phyloP scores from a whole-genome alignment of 2,329 filamentous ascomycete genomes.

The Dactylellina cionopaga region DNA sequence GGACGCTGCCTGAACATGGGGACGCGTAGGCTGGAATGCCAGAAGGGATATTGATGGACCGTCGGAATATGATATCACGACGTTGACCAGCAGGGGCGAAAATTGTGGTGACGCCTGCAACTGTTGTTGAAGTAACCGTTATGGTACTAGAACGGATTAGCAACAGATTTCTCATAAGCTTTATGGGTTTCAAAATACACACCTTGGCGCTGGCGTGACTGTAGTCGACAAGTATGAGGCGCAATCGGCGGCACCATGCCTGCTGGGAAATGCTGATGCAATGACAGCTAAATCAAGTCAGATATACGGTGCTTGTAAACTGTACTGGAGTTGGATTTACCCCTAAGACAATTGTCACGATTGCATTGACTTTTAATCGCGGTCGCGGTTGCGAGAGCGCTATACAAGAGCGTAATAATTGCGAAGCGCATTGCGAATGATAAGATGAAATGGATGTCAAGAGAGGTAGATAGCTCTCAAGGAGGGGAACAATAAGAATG shows the following conservation, averaged over 20 bases:
- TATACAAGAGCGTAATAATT: too few relatives aligned
- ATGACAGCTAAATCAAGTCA: conserved; percentile 1
- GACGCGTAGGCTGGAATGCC: conserved; percentile 10
- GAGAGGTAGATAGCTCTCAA: too few relatives aligned
- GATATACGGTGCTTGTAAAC: not conserved
- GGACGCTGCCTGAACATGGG: not conserved
- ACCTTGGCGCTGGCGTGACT: conserved; percentile 5
- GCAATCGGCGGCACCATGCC: conserved; percentile 9
- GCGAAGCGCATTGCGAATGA: too few relatives aligned
- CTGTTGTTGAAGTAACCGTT: not conserved
- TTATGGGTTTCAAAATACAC: too few relatives aligned
- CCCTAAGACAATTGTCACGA: not conserved
- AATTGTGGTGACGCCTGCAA: not conserved
- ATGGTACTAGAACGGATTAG: not conserved
- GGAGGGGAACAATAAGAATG: too few relatives aligned
- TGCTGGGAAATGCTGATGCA: not conserved
- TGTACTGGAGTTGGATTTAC: not conserved
- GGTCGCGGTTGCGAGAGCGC: too few relatives aligned
- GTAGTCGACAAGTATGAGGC: not conserved
- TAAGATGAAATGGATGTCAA: too few relatives aligned
- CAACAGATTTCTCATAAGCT: not conserved
- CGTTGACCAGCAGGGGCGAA: not conserved
- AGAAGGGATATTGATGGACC: not conserved
- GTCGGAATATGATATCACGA: not conserved
- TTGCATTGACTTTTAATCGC: not conserved